Evolutionary conservation across 2,329 filamentous ascomycete species (phyloP), one percentile per base, ranked within the genome.

Genomic region (Biscogniauxia mediterranea): DNA sequence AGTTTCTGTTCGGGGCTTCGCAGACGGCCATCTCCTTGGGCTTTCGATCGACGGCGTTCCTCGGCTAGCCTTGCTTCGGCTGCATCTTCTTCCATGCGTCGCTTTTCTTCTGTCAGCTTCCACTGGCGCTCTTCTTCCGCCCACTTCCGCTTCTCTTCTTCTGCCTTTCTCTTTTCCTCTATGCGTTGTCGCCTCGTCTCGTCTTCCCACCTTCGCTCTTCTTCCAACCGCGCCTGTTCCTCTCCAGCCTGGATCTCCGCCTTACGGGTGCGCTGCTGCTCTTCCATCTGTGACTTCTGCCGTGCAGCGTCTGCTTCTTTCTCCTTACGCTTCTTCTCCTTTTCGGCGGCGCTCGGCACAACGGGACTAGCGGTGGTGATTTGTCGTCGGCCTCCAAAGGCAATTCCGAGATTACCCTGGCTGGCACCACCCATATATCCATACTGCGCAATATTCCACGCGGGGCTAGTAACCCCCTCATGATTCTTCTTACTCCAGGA

Each of bases 401-500:
- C 87, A 68, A 99, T 92, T 19, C 95, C 95, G 64, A 97, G 87
- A 70, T 96, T 98, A 2, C 92, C 94, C 75, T 99, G 95, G 71
- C 92, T 97, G 25, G 95, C 95, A 55, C 95, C 95, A 61, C 95
- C 95, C 90, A 98, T 95, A 77, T 97, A 99, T 7, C 95, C 93
- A 73, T 99, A 99, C 74, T 99, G 95, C 60, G 93, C 90, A 69
- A 98, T 98, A 74, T 98, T 99, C 95, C 95, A 99, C 1, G 95
- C 95, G 0, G 95, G 95, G 25, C 89, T 83, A 1, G 93, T 97
- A 52, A 83, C 84, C 17, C 85, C 86, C 75, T 97, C 91, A 68
- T 97, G 92, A 59, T 85, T 84, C 75, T 85, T 91, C 74, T 87
- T 96, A 76, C 91, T 96, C 95, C 95, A 98, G 76, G 88, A 96